Evolutionary conservation across 2,329 filamentous ascomycete species (phyloP).

Genomic region (Penicillium sp.): DNA sequence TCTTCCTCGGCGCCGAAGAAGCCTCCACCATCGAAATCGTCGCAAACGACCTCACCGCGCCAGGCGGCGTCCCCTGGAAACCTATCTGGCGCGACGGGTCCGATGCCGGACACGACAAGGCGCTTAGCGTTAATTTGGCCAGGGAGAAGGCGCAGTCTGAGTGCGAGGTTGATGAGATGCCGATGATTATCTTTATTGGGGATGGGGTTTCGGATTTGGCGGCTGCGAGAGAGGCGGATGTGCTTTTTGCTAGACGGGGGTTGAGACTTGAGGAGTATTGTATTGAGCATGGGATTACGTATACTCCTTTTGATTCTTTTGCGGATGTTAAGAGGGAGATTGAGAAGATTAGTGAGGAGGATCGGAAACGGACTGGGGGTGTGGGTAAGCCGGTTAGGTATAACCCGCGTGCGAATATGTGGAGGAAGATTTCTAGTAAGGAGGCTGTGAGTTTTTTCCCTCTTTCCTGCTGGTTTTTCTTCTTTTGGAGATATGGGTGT

Average conservation of each 20-base stretch:
- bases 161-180: conserved; percentile 59
- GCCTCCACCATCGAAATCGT: conserved; percentile 57
- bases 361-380: conserved; percentile 59
- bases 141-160: conserved; percentile 52
- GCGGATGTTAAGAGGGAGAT: conserved; percentile 62
- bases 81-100: conserved; percentile 65
- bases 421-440: conserved; percentile 60
- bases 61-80: conserved; percentile 60
- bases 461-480: conserved; percentile 20
- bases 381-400: conserved; percentile 58
- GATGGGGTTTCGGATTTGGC: conserved; percentile 66
- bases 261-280: conserved; percentile 65
- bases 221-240: conserved; percentile 62
- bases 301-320: conserved; percentile 63
- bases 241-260: conserved; percentile 64
- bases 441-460: conserved; percentile 43
- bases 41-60: conserved; percentile 62
- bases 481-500: not conserved
- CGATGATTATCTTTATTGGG: conserved; percentile 66
- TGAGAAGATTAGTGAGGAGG: conserved; percentile 55
- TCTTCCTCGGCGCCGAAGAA: conserved; percentile 60
- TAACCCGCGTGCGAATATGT: conserved; percentile 66
- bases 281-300: conserved; percentile 56
- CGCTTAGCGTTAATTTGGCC: conserved; percentile 60
- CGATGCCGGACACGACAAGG: conserved; percentile 65